Base-by-base conservation (phyloP, 805 yeast genomes). In the Teunomyces funiuensis region DNA sequence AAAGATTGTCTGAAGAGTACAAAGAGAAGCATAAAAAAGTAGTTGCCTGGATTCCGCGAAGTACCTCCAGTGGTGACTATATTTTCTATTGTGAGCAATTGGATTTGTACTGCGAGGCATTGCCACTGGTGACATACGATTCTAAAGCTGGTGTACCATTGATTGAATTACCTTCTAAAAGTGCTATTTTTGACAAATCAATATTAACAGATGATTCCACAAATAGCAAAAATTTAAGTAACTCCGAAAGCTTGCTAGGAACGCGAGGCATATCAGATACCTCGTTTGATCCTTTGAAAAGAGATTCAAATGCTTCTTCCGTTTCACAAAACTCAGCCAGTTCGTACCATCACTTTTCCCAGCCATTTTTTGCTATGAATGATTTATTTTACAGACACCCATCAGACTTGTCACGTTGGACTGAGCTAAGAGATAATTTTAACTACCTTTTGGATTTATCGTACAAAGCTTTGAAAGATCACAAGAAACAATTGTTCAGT, bases 391-490 rank as follows among this genome's bases (percentile, higher is more conserved):
- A 82, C 54, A 70, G 70, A 42, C 82, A 81, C 43, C 74, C 80
- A 9, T 60, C 75, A 8, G 91, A 85, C 55, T 65, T 83, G 17
- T 63, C 69, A 15, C 67, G 70, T 8, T 85, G 91, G 91, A 66
- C 77, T 3, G 78, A 73, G 16, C 57, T 83, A 29, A 65, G 70
- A 33, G 75, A 73, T 37, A 66, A 71, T 5, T 71, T 82, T 36
- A 58, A 70, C 11, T 73, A 66, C 47, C 66, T 77, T 34, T 60
- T 81, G 10, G 76, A 74, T 18, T 56, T 76, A 43, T 61, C 80
- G 0, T 57, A 72, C 38, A 78, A 75, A 39, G 74, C 84, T 9
- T 61, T 85, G 19, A 65, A 64, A 19, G 79, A 74, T 28, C 65
- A 70, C 36, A 74, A 77, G 45, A 73, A 76, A 28, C 72, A 70